Percentiles rank a stretch among this genome's conserved stretches.
Evolutionary conservation across 2,329 filamentous ascomycete species (phyloP).

Genomic region (Cadophora sp.): DNA sequence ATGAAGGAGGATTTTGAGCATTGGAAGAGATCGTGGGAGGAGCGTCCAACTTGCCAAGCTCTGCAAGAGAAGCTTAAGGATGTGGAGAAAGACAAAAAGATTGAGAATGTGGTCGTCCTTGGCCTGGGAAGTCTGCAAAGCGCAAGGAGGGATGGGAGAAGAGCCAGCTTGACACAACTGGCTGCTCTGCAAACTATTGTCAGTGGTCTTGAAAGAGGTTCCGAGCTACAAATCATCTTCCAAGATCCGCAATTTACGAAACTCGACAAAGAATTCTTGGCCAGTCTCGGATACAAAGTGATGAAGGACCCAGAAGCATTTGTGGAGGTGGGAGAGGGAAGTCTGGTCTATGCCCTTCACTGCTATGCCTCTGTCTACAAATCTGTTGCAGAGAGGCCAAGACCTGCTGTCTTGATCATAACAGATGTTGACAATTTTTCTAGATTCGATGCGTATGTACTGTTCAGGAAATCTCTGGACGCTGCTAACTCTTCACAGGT

Average conservation of each 20-base stretch:
- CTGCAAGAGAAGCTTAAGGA: constrained; percentile 32
- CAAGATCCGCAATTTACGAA: constrained; percentile 45
- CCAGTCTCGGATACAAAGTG: constrained; percentile 37
- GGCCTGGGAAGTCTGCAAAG: constrained; percentile 45
- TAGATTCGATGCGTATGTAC: constrained; percentile 36
- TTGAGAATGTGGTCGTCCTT: constrained; percentile 41
- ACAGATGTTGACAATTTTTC: constrained; percentile 44
- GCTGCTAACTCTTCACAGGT: constrained; percentile 24
- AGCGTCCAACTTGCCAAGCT: constrained; percentile 30
- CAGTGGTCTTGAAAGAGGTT: constrained; percentile 30
- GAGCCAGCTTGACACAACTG: constrained; percentile 42
- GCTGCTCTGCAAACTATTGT: constrained; percentile 42
- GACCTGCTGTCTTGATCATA: constrained; percentile 41
- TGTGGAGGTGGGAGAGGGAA: constrained; percentile 34
- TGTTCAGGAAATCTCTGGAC: background rate
- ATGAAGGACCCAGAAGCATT: constrained; percentile 44
- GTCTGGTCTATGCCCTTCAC: constrained; percentile 46
- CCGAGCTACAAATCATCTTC: constrained; percentile 28
- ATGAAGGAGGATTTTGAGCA: constrained; percentile 38
- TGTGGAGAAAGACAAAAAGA: constrained; percentile 24
- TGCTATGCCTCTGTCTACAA: constrained; percentile 45
- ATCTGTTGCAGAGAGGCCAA: constrained; percentile 34
- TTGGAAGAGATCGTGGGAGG: constrained; percentile 41
- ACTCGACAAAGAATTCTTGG: constrained; percentile 43
- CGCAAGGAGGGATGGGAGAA: constrained; percentile 41